Conservation (phyloP, 2,329 filamentous ascomycete species). For the Fusarium buxicola region DNA sequence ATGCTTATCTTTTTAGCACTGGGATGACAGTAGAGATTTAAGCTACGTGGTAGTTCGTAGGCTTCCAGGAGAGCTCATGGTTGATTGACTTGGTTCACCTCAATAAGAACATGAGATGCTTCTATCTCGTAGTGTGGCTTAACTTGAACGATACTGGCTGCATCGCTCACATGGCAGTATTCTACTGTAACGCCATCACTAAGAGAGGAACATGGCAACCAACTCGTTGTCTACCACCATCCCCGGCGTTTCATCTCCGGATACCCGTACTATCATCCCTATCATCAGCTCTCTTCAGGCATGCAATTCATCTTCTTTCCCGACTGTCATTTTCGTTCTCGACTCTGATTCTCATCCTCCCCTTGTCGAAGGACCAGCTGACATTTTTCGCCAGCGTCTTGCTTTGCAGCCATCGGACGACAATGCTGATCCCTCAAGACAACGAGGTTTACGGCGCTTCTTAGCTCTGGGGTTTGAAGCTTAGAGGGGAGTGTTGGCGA, state of each 20-base stretch:
- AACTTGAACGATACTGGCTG: neutral
- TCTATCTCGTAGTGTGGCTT: conserved; percentile 20
- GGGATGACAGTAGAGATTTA: conserved; percentile 5
- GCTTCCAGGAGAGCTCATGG: conserved; percentile 12
- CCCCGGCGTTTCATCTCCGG: conserved; percentile 31
- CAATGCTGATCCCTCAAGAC: conserved; percentile 10
- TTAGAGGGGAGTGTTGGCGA: conserved; percentile 1
- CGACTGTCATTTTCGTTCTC: neutral
- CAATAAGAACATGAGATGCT: conserved; percentile 31
- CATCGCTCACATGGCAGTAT: conserved; percentile 38
- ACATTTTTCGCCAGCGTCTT: neutral
- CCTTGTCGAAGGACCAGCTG: neutral
- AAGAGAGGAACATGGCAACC: conserved; percentile 19
- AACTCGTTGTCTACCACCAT: conserved; percentile 10
- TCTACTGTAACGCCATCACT: conserved; percentile 32
- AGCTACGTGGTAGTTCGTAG: neutral
- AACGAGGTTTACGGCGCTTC: conserved; percentile 3
- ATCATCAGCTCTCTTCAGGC: neutral
- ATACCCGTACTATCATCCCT: conserved; percentile 3
- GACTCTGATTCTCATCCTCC: neutral
- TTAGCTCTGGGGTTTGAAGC: conserved; percentile 12
- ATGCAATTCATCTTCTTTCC: neutral
- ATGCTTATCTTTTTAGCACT: conserved; percentile 17
- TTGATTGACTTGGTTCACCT: conserved; percentile 18
- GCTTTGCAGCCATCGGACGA: neutral